These are phyloP conservation scores for Saccharomycopsis guyanensis DNA, from an alignment of 805 yeast genomes.

Conservation along the genomic window DNA sequence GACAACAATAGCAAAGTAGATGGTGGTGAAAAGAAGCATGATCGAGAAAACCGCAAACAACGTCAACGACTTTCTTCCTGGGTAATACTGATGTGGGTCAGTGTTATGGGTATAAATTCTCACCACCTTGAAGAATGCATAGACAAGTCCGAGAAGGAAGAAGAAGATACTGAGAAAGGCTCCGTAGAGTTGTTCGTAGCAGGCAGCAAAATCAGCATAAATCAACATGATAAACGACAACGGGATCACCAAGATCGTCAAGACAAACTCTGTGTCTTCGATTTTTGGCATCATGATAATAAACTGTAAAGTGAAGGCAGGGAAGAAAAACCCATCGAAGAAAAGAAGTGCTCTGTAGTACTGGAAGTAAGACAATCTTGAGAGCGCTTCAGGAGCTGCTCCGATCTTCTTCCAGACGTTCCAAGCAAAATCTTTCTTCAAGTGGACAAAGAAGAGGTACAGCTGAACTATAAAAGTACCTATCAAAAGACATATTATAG, in stretches of 20 bases:
- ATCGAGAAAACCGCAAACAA: conserved; percentile 32
- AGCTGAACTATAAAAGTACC: conserved; percentile 29
- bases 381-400: conserved; percentile 29
- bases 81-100: conserved; percentile 29
- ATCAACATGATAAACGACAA: conserved; percentile 26
- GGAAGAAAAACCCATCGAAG: conserved; percentile 32
- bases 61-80: conserved; percentile 34
- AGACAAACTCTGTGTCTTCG: conserved; percentile 31
- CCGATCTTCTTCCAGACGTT: conserved; percentile 34
- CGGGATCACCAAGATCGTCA: conserved; percentile 33
- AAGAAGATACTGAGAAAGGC: conserved; percentile 24
- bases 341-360: conserved; percentile 28
- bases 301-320: conserved; percentile 36
- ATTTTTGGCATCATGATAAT: conserved; percentile 33
- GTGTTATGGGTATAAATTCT: conserved; percentile 34
- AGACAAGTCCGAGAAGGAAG: conserved; percentile 30
- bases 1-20: conserved; percentile 8
- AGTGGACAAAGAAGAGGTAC: conserved; percentile 25
- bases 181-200: conserved; percentile 27
- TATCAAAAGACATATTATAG: conserved; percentile 30
- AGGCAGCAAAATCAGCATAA: conserved; percentile 30
- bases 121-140: conserved; percentile 33
- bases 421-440: conserved; percentile 32
- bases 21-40: conserved; percentile 24
- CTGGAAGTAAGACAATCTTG: conserved; percentile 30